Percentiles rank a stretch among this genome's conserved stretches.
Conservation (phyloP, 139 green algal genomes). For the Trebouxia sp. region DNA sequence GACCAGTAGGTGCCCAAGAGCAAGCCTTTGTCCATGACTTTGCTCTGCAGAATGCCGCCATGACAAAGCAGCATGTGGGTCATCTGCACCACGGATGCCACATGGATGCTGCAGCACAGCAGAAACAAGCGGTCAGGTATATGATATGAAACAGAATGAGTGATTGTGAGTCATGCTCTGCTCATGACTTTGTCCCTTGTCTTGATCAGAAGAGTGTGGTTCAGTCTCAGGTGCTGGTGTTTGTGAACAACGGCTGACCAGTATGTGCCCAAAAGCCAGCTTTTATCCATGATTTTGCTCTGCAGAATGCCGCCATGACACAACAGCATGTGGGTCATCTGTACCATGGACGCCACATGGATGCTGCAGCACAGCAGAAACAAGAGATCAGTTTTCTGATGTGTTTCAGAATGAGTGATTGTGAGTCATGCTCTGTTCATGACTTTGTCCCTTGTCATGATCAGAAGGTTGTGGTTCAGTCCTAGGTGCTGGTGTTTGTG, state of each 20-base stretch:
- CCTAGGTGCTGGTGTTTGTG: slow-evolving; percentile 72
- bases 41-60: slow-evolving; percentile 7
- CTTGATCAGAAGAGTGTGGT: slow-evolving; percentile 67
- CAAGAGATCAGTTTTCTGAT: too few relatives aligned
- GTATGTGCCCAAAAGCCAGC: not conserved
- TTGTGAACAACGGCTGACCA: slow-evolving; percentile 56
- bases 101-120: slow-evolving; percentile 16
- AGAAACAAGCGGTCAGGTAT: too few relatives aligned
- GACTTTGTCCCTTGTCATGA: slow-evolving; percentile 33
- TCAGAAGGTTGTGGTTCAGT: slow-evolving; percentile 70
- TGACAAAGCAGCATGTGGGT: slow-evolving; percentile 12
- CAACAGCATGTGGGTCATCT: slow-evolving; percentile 23
- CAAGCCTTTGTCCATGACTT: not conserved
- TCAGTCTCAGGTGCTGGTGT: slow-evolving; percentile 62
- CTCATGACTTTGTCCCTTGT: too few relatives aligned
- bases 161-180: too few relatives aligned
- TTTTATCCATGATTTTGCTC: not conserved
- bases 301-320: slow-evolving; percentile 10
- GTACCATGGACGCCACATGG: slow-evolving; percentile 18
- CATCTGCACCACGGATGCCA: slow-evolving; percentile 24
- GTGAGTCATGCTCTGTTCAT: too few relatives aligned
- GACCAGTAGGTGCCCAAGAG: not conserved
- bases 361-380: slow-evolving; percentile 10
- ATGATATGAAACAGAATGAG: too few relatives aligned
- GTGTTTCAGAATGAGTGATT: too few relatives aligned